Base-by-base conservation (phyloP, 306 rosid genomes). In the Begonia loranthoides region DNA sequence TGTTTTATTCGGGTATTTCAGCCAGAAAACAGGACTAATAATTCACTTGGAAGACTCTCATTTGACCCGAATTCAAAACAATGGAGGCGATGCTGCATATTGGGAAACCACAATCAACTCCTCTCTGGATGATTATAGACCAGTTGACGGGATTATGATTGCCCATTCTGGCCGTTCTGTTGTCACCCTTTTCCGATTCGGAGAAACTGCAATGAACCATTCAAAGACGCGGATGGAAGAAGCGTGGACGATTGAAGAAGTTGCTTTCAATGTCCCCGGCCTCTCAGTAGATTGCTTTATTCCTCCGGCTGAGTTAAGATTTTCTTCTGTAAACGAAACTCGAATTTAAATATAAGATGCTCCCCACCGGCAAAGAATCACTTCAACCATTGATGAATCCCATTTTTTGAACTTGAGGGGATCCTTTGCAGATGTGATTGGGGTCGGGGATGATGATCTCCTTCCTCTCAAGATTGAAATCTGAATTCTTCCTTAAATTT, bases 81-180 rank as follows among this genome's bases (percentile, higher is more conserved):
- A 80, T 8, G 99, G 99, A 24, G 94, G 96, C 1, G 99, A 92
- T 60, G 99, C 99, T 21, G 99, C 81, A 4, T 92, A 92, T 63
- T 92, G 99, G 99, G 99, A 92, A 66, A 92, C 99, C 67, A 92
- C 99, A 0, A 92, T 92, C 61, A 92, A 86, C 74, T 86, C 99
- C 13, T 85, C 83, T 67, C 94, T 92, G 0, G 93, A 92, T 17
- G 99, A 86, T 72, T 86, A 86, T 60, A 67, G 83, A 54, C 84
- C 88, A 0, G 87, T 92, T 40, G 99, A 92, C 59, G 99, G 96
- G 41, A 77, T 92, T 45, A 80, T 86, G 94, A 86, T 92, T 10
- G 99, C 99, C 52, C 99, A 92, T 64, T 83, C 96, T 0, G 99
- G 99, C 28, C 88, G 93, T 46, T 92, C 99, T 5, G 88, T 86